These are phyloP conservation scores for Chondrus crispus DNA, from an alignment of 23 red algal species.

Conservation along the genomic window DNA sequence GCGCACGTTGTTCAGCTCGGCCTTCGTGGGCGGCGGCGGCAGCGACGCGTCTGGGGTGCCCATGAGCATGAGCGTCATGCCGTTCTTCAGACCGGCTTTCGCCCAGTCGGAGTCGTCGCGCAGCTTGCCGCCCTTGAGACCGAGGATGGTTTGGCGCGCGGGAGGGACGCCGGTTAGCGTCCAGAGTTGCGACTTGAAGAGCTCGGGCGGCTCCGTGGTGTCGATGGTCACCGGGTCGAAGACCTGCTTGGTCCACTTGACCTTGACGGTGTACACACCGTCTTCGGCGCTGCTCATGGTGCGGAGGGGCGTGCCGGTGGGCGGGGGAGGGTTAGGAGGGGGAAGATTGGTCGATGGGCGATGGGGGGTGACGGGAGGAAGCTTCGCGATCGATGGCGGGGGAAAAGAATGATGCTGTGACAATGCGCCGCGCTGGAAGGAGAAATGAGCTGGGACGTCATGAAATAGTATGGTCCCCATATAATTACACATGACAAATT, in stretches of 20 bases:
- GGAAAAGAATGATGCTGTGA: no score
- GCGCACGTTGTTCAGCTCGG: slow-evolving; percentile 7
- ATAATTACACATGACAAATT: no score
- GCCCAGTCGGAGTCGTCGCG: slow-evolving; percentile 53
- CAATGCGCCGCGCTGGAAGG: no score
- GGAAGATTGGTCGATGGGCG: no score
- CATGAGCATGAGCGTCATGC: slow-evolving; percentile 79
- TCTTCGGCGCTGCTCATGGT: neutral
- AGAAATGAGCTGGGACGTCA: no score
- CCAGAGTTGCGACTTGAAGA: slow-evolving; percentile 81
- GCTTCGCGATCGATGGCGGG: no score
- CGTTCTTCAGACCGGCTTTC: slow-evolving; percentile 41
- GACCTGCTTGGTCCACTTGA: slow-evolving; percentile 84
- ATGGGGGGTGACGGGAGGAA: no score
- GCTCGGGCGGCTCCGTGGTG: slow-evolving; percentile 23
- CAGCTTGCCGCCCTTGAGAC: slow-evolving; percentile 81
- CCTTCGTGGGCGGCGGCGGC: slow-evolving; percentile 2
- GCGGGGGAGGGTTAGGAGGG: neutral
- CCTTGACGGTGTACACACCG: slow-evolving; percentile 24
- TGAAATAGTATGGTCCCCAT: no score
- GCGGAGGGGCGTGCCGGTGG: neutral
- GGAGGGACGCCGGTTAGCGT: slow-evolving; percentile 84
- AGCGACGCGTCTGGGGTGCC: slow-evolving; percentile 76
- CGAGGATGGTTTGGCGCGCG: slow-evolving; percentile 81
- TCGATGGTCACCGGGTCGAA: slow-evolving; percentile 66